These are phyloP conservation scores for Diaporthe vaccinii DNA, from an alignment of 2,329 filamentous ascomycete genomes.

Conservation along the genomic window DNA sequence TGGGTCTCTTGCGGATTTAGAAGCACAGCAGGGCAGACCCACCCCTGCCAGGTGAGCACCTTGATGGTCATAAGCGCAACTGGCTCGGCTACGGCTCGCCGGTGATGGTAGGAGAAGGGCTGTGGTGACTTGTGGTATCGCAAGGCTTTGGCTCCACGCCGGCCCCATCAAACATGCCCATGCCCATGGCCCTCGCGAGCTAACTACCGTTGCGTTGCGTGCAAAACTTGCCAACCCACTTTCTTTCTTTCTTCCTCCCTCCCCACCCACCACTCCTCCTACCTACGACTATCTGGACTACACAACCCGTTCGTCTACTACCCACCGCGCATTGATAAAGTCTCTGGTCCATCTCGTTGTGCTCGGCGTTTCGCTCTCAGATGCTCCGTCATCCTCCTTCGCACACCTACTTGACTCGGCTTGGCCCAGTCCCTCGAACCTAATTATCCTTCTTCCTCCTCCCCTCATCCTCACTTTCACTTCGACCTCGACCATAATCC, in stretches of 20 bases:
- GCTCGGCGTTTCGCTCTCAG: neutral
- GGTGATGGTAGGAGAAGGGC: neutral
- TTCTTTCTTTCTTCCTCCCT: neutral
- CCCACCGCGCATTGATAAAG: conserved; percentile 15
- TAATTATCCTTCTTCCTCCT: neutral
- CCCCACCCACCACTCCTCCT: neutral
- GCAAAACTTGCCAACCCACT: conserved; percentile 20
- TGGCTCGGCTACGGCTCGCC: neutral
- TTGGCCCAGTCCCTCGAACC: neutral
- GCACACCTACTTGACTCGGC: neutral
- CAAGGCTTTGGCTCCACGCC: conserved; percentile 19
- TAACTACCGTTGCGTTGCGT: neutral
- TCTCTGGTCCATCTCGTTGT: neutral
- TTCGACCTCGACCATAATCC: neutral
- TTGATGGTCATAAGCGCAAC: conserved; percentile 33
- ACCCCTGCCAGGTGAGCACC: conserved; percentile 18
- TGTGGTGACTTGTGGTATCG: neutral
- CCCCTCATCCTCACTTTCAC: neutral
- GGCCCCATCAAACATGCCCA: neutral
- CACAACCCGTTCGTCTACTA: neutral
- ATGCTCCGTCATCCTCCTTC: neutral
- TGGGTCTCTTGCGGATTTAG: conserved; percentile 12
- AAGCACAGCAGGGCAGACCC: neutral
- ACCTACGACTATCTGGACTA: neutral
- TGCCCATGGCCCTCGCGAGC: conserved; percentile 6